phyloP scores from a whole-genome alignment of 495 filamentous ascomycete genomes.

The Xylaria sp. region DNA sequence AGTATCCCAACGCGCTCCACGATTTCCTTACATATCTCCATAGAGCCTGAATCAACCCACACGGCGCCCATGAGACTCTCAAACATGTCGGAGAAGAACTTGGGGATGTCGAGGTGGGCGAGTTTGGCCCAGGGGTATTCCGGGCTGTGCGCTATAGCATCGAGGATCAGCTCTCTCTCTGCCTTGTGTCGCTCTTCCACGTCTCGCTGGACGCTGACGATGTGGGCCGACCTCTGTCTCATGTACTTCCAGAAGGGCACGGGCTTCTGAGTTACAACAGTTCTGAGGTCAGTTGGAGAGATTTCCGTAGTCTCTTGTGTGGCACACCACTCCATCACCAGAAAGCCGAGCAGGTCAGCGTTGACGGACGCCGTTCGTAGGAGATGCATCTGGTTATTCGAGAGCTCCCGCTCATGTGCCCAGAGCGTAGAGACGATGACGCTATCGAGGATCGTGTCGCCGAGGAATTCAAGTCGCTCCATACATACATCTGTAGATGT shows the following conservation, averaged over 20 bases:
- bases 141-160: slow-evolving; percentile 53
- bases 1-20: slow-evolving; percentile 70
- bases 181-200: slow-evolving; percentile 57
- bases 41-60: slow-evolving; percentile 78
- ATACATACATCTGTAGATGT: slow-evolving; percentile 65
- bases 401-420: slow-evolving; percentile 49
- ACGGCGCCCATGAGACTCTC: slow-evolving; percentile 85
- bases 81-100: slow-evolving; percentile 86
- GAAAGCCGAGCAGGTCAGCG: slow-evolving; percentile 85
- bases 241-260: slow-evolving; percentile 73
- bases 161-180: slow-evolving; percentile 57
- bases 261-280: slow-evolving; percentile 32
- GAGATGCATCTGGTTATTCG: slow-evolving; percentile 73
- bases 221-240: slow-evolving; percentile 57
- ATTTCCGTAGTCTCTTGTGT: slow-evolving; percentile 42
- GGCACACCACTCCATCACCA: slow-evolving; percentile 66
- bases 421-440: slow-evolving; percentile 64
- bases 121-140: slow-evolving; percentile 81
- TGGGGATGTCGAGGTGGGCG: slow-evolving; percentile 68
- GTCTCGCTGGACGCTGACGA: slow-evolving; percentile 50
- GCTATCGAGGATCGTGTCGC: slow-evolving; percentile 85
- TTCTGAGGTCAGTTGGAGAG: slow-evolving; percentile 12
- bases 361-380: slow-evolving; percentile 82
- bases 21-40: slow-evolving; percentile 63
- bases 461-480: slow-evolving; percentile 89